phyloP scores from a whole-genome alignment of 2,329 filamentous ascomycete genomes.

The Septoria petroselini region DNA sequence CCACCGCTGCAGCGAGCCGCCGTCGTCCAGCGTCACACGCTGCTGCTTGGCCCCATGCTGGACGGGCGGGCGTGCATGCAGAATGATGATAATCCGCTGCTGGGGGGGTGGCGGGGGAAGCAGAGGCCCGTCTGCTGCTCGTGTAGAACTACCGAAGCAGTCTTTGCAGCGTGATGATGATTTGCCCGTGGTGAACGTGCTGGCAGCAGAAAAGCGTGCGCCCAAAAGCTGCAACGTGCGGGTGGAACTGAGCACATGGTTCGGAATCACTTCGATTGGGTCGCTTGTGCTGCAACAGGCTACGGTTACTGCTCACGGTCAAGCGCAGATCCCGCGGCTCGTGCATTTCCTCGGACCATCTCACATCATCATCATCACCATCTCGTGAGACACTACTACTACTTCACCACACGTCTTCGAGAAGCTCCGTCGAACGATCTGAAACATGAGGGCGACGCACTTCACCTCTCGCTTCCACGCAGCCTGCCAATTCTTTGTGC shows the following conservation, averaged over 20 bases:
- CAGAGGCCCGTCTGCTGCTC: neutral
- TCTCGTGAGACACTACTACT: neutral
- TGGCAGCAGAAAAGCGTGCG: neutral
- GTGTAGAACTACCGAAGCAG: neutral
- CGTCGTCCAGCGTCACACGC: neutral
- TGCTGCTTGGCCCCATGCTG: neutral
- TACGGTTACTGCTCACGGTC: neutral
- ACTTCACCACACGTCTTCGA: neutral
- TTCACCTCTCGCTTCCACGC: neutral
- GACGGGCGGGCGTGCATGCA: constrained; percentile 1
- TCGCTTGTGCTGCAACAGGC: neutral
- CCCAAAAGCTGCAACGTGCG: neutral
- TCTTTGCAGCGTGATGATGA: neutral
- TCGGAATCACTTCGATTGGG: neutral
- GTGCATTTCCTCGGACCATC: constrained; percentile 2
- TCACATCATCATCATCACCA: too few species aligned
- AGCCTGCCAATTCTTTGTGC: neutral
- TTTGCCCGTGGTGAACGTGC: constrained; percentile 8
- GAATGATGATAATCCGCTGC: neutral
- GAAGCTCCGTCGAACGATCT: constrained; percentile 1
- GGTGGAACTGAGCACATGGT: neutral
- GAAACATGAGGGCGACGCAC: neutral
- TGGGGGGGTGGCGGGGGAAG: neutral
- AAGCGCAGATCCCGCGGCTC: neutral
- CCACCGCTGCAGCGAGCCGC: neutral